Evolutionary conservation across 1,284 basidiomycete species (phyloP).

Genomic region (Leccinum fuscescens): DNA sequence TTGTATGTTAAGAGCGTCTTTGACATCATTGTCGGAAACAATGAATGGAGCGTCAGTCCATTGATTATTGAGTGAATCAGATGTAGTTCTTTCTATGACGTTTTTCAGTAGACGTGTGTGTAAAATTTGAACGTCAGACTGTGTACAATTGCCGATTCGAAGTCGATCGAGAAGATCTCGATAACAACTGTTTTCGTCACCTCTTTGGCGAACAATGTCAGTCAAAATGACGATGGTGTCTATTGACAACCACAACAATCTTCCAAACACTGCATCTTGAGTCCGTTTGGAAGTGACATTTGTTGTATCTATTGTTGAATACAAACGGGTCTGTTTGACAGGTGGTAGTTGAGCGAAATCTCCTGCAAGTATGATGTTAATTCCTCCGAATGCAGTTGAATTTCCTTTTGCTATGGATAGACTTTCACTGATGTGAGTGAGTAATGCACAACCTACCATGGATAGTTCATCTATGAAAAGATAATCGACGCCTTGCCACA

Average conservation of each 20-base stretch:
- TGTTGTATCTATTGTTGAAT: neutral
- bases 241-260: neutral
- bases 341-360: neutral
- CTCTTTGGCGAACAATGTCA: neutral
- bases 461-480: neutral
- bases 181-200: neutral
- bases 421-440: neutral
- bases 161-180: neutral
- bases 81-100: neutral
- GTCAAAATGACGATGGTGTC: neutral
- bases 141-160: neutral
- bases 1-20: neutral
- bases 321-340: neutral
- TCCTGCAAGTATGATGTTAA: neutral
- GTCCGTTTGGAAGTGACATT: neutral
- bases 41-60: neutral
- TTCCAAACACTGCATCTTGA: neutral
- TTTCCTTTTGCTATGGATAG: neutral
- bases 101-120: neutral
- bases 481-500: neutral
- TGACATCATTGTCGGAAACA: neutral
- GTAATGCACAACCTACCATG: neutral
- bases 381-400: neutral
- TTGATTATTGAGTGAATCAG: neutral
- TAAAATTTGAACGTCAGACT: neutral